Evolutionary conservation across 2,329 filamentous ascomycete genomes (phyloP), one percentile per base, ranked within the genome.

Genomic region (Sporothrix dimorphospora): DNA sequence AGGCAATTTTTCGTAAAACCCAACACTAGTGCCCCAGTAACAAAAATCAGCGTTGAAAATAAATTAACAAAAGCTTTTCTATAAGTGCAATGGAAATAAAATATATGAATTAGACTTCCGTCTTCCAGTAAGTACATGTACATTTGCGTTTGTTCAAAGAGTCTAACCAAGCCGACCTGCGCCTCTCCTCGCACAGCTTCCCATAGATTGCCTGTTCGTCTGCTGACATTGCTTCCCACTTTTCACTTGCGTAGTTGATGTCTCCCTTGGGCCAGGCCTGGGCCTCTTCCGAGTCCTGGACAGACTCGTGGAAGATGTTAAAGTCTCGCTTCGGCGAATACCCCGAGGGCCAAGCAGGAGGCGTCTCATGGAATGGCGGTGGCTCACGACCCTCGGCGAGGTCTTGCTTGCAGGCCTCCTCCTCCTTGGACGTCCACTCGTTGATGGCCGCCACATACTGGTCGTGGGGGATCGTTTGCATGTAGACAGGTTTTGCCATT

Each of bases 141-240:
- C 57, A 34, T 61, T 61, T 61, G 57, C 34, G 57, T 61, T 61
- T 61, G 57, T 61, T 61, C n/a, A 61, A 61, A 61, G 57, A 61
- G 57, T 55, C 51, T 7, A 55, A 16, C 51, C 51, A 55, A 42
- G 59, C 59, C 59, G 12, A 42, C 34, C 59, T 63, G n/a, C 59
- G 59, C 38, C 59, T 63, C 59, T 63, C 59, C 59, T 63, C 38
- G 59, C 59, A 42, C 59, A 42, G 38, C 34, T 63, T 42, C 19
- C 34, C 59, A 63, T 40, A 63, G 19, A 63, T 42, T 42, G 38
- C 59, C n/a, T 63, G 59, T 42, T 63, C 40, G 24, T 49, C 24
- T 66, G 42, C 21, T 49, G 40, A 42, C 59, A 63, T 63, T 40
- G 19, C 59, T 24, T 63, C 38, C 59, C 38, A 63, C 59, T 63